These are phyloP conservation scores for Trichoderma gracile DNA, from an alignment of 2,329 filamentous ascomycete genomes.

Conservation along the genomic window DNA sequence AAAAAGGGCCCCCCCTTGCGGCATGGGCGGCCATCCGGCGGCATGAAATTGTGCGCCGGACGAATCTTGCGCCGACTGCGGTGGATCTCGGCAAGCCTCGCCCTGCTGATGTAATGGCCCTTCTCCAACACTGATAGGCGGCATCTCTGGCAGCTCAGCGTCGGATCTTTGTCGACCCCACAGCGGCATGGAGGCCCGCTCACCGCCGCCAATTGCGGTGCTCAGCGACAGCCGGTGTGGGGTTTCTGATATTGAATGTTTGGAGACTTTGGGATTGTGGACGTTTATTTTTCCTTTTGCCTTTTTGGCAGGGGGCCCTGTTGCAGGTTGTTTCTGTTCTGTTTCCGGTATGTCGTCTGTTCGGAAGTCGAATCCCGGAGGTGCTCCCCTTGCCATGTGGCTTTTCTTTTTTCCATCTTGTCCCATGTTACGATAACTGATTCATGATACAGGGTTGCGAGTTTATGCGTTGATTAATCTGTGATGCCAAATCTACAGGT, in stretches of 20 bases:
- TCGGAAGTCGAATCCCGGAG: not conserved
- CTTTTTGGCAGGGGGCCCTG: too few species aligned
- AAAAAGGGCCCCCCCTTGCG: not conserved
- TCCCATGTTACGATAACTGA: too few species aligned
- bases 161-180: conserved; percentile 12
- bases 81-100: not conserved
- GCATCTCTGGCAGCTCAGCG: not conserved
- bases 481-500: too few species aligned
- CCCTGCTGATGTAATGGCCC: not conserved
- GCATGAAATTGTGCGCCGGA: conserved; percentile 22
- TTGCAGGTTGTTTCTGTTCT: too few species aligned
- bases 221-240: conserved; percentile 8
- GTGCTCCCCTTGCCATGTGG: not conserved
- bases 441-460: too few species aligned
- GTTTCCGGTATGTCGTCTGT: not conserved
- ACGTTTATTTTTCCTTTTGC: not conserved
- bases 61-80: conserved; percentile 20
- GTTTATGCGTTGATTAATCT: too few species aligned
- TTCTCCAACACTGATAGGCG: not conserved
- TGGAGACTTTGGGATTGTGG: not conserved
- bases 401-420: not conserved
- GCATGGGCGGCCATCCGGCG: conserved; percentile 15
- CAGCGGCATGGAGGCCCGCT: not conserved
- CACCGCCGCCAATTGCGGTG: not conserved
- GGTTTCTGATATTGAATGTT: too few species aligned